These are phyloP conservation scores for Wickerhamomyces pijperi DNA, from an alignment of 805 yeast genomes.

Conservation along the genomic window DNA sequence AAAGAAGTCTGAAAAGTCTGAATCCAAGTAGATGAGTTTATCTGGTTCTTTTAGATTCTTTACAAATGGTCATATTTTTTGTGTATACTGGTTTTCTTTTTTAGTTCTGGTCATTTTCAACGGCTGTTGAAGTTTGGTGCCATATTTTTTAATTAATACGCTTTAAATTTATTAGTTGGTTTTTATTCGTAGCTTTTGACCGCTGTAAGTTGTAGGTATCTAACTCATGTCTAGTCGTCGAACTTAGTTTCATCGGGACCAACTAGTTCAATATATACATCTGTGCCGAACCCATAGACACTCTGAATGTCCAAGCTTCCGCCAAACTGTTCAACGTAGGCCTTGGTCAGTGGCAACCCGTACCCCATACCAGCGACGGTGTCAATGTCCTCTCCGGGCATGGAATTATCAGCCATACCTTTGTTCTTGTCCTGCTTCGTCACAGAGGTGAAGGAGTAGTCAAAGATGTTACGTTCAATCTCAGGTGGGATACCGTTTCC, in stretches of 20 bases:
- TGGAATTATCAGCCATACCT: conserved; percentile 39
- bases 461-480: conserved; percentile 58
- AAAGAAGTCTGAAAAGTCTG: neutral
- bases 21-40: neutral
- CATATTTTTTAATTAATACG: too few species aligned
- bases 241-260: conserved; percentile 16
- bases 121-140: too few species aligned
- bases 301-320: conserved; percentile 62
- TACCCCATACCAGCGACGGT: conserved; percentile 92
- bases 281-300: conserved; percentile 71
- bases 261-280: conserved; percentile 47
- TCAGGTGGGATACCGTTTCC: conserved; percentile 82
- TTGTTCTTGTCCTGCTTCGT: conserved; percentile 43
- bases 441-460: conserved; percentile 79
- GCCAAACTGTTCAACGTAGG: conserved; percentile 64
- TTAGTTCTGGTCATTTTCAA: too few species aligned
- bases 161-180: too few species aligned
- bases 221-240: too few species aligned
- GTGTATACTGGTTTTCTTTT: too few species aligned
- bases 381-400: conserved; percentile 61
- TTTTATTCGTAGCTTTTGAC: too few species aligned
- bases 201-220: too few species aligned
- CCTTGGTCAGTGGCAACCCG: conserved; percentile 77
- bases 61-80: too few species aligned
- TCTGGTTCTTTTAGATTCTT: neutral